Base-by-base conservation (phyloP, 2,329 filamentous ascomycete species). In the Calonectria pteridis region DNA sequence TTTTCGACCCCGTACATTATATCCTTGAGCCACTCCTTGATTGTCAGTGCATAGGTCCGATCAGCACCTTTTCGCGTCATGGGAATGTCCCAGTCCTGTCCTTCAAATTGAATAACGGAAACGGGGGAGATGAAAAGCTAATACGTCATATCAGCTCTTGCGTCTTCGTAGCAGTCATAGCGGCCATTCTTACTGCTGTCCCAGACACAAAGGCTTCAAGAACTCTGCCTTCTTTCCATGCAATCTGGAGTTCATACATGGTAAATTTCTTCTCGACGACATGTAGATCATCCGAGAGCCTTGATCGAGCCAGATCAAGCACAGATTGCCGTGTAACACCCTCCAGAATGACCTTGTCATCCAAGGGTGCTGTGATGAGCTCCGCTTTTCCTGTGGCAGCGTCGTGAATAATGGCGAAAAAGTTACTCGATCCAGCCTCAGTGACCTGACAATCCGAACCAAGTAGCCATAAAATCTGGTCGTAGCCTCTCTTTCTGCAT, bases 161-260 rank as follows among this genome's bases (percentile, higher is more conserved):
- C 18, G 1, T 58, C 18, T 43, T 43, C 7, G 20, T n/a, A n/a
- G 16, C 6, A 20, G 6, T 28, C 9, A 4, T 7, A 50, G 14
- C 18, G 16, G 29, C 2, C 3, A 3, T n/a, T 16, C 84, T 82
- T 82, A 88, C 86, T 58, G 92, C 92, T 29, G 92, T 94, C 2
- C 93, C 92, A 26, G 90, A 89, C 10, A 90, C 91, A 78, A 94
- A 94, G 2, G 91, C 89, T 82, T 94, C 92, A 3, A 94, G 79
- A 55, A 94, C 82, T 3, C 92, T 84, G 0, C 90, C 91, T 72
- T 93, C 91, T 29, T 87, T 83, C 3, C 86, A 51, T 18, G 49
- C 84, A 4, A 91, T 91, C 66, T 89, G 85, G 37, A 94, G 76
- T 76, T 94, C 92, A 20, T 84, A 80, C 85, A 94, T 93, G 2